Percentiles rank a stretch among this genome's conserved stretches.
Evolutionary conservation across 768 basidiomycete species (phyloP).

Genomic region (Dictyophora rubrovolvata): DNA sequence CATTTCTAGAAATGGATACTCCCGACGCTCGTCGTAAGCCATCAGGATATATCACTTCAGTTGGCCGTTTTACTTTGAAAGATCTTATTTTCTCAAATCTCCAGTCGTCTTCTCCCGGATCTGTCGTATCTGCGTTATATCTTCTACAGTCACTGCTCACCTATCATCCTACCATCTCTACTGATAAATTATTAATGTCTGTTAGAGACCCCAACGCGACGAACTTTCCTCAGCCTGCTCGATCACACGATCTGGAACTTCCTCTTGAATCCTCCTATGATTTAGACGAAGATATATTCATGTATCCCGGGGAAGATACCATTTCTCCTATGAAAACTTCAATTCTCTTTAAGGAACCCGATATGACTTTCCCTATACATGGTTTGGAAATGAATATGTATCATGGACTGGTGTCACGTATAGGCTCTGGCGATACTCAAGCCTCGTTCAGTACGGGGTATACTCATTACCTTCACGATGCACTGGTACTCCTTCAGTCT

Average conservation of each 20-base stretch:
- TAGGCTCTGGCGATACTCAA: slow-evolving; percentile 50
- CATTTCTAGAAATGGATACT: slow-evolving; percentile 77
- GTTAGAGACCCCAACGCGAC: slow-evolving; percentile 65
- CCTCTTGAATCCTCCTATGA: slow-evolving; percentile 15
- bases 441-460: slow-evolving; percentile 80
- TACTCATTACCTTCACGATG: slow-evolving; percentile 74
- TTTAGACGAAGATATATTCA: slow-evolving; percentile 42
- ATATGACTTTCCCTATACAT: slow-evolving; percentile 68
- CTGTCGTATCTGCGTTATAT: slow-evolving; percentile 69
- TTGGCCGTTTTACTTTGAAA: slow-evolving; percentile 84
- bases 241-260: slow-evolving; percentile 18
- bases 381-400: slow-evolving; percentile 80
- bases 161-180: slow-evolving; percentile 53
- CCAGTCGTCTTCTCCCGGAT: slow-evolving; percentile 50
- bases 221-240: slow-evolving; percentile 53
- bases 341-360: slow-evolving; percentile 37
- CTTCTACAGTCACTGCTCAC: slow-evolving; percentile 68
- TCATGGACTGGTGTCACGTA: slow-evolving; percentile 63
- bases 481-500: slow-evolving; percentile 53
- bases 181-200: slow-evolving; percentile 61
- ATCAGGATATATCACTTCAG: slow-evolving; percentile 77
- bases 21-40: slow-evolving; percentile 52
- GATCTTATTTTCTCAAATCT: slow-evolving; percentile 80
- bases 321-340: slow-evolving; percentile 13
- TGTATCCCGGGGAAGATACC: slow-evolving; percentile 28